Percentiles rank a stretch among this genome's conserved stretches.
Conservation (phyloP, 2,329 filamentous ascomycete genomes). For the Alternaria sp. region DNA sequence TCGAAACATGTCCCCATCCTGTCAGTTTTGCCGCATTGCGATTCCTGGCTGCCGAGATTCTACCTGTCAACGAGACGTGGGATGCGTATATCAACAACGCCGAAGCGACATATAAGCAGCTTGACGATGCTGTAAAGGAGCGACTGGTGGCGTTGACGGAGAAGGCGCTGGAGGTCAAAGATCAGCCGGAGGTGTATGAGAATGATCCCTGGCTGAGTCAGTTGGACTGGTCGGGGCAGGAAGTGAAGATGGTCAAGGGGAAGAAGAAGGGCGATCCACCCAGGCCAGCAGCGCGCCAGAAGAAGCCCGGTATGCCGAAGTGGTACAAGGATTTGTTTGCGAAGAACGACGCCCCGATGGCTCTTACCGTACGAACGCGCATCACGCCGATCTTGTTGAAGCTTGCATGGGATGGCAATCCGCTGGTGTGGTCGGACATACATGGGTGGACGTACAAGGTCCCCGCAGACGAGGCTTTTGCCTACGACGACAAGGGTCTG, state of each 20-base stretch:
- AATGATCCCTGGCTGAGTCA: conserved; percentile 91
- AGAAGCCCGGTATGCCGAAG: conserved; percentile 90
- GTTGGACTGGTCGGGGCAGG: conserved; percentile 94
- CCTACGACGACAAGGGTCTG: conserved; percentile 76
- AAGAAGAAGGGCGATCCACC: conserved; percentile 86
- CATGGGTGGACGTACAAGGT: conserved; percentile 94
- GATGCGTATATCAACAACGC: conserved; percentile 81
- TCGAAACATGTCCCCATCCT: conserved; percentile 90
- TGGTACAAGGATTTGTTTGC: conserved; percentile 95
- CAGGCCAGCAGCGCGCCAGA: conserved; percentile 80
- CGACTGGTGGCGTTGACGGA: conserved; percentile 76
- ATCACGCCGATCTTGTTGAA: conserved; percentile 85
- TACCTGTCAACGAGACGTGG: conserved; percentile 90
- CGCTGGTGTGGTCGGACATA: conserved; percentile 90
- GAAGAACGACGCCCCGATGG: conserved; percentile 72
- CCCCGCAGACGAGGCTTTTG: conserved; percentile 63
- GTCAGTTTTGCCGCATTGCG: conserved; percentile 95
- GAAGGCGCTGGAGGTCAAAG: conserved; percentile 77
- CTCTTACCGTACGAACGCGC: conserved; percentile 82
- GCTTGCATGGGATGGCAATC: conserved; percentile 86
- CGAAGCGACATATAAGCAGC: conserved; percentile 80
- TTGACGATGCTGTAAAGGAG: conserved; percentile 78
- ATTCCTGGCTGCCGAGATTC: conserved; percentile 90
- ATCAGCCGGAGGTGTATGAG: conserved; percentile 70
- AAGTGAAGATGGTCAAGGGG: conserved; percentile 87